Base-by-base conservation (phyloP, 1,284 basidiomycete species). In the Sanghuangporus weigelae region DNA sequence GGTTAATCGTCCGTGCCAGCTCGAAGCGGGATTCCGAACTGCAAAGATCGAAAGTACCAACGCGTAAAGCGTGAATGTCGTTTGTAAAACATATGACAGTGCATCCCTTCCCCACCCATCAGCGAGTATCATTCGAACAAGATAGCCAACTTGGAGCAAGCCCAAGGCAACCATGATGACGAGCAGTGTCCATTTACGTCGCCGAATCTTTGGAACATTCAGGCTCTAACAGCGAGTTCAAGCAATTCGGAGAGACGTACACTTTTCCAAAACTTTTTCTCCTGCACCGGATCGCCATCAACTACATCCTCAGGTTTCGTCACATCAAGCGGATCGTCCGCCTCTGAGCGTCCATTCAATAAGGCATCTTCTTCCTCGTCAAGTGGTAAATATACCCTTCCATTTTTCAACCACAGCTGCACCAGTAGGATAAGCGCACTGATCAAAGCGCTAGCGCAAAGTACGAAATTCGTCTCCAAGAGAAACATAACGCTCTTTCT, bases 201-300 rank as follows among this genome's bases (percentile, higher is more conserved):
- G 71, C 62, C 79, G 78, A 73, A 82, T 81, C 87, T 88, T 69
- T 49, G 49, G 10, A 61, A 66, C 57, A 59, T 42, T 6, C 21
- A 46, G 21, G 44, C 2, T 8, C 44, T 35, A 3, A 54, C 6
- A 36, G 40, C 40, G 39, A 55, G 26, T 51, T 19, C 59, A 26
- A 63, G 62, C 7, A 57, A 58, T 14, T 60, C 42, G 58, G 8
- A 59, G 42, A 21, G 40, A 57, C 31, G 21, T 70, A 87, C 91
- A 74, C 77, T 76, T 14, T 71, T 69, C 91, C 93, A 95, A 71
- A 96, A 95, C 11, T 68, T 75, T 12, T 82, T 82, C 59, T 84
- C 86, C 19, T 91, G 77, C 51, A 95, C 79, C 6, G 92, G 89
- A 59, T 84, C 83, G 1, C 93, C 93, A 70, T 95, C 89, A 12